Conservation (phyloP, 805 yeast genomes). For the Teunomyces panamensis region DNA sequence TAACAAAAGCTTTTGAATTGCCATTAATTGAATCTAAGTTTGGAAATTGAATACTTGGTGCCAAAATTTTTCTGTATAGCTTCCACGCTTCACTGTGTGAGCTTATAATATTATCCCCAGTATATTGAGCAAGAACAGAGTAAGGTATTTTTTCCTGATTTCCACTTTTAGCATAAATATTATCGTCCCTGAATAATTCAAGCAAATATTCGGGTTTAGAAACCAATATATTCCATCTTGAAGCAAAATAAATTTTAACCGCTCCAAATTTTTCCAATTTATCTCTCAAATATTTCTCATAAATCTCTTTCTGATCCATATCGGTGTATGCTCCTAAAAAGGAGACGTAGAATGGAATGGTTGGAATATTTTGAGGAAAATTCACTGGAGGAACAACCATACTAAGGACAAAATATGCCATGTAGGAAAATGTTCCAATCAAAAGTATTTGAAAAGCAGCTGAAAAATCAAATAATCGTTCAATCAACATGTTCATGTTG, state of each 20-base stretch:
- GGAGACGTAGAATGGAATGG: conserved; percentile 59
- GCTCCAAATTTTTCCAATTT: conserved; percentile 54
- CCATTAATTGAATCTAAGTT: conserved; percentile 31
- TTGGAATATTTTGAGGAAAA: conserved; percentile 54
- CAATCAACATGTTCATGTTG: not conserved
- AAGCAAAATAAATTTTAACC: conserved; percentile 57
- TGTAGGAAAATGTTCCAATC: not conserved
- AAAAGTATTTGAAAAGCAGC: not conserved
- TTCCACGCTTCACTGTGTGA: conserved; percentile 56
- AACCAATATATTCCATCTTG: conserved; percentile 58
- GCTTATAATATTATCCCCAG: conserved; percentile 61
- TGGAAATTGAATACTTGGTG: conserved; percentile 51
- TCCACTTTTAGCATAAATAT: conserved; percentile 55
- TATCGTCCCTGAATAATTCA: conserved; percentile 48
- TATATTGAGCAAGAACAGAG: conserved; percentile 50
- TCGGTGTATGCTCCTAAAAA: conserved; percentile 43
- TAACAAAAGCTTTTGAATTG: conserved; percentile 26
- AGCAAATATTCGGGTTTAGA: conserved; percentile 45
- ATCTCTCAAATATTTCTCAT: conserved; percentile 38
- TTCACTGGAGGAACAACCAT: conserved; percentile 45
- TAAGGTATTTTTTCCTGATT: conserved; percentile 57
- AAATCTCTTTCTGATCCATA: conserved; percentile 50
- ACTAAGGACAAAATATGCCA: conserved; percentile 1
- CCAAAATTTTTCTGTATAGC: conserved; percentile 42
- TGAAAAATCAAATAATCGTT: not conserved